Evolutionary conservation across 1,139 yeast species (phyloP).

Genomic region (Sugiyamaella paludigena): DNA sequence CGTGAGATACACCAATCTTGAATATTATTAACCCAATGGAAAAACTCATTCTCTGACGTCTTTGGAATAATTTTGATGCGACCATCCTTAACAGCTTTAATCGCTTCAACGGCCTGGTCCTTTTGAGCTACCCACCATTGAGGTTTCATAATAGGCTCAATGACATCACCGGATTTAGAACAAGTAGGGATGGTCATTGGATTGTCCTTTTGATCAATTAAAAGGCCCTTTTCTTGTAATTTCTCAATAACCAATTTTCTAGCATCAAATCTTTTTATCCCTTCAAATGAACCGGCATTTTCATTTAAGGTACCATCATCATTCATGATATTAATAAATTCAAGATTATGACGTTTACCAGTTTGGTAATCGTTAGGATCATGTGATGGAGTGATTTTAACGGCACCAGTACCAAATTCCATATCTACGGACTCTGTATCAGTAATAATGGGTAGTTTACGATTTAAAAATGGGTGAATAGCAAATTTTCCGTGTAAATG

Average conservation of each 20-base stretch:
- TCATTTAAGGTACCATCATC: slow-evolving; percentile 91
- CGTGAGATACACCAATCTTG: slow-evolving; percentile 99
- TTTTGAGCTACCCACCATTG: slow-evolving; percentile 99
- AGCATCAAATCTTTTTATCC: slow-evolving; percentile 93
- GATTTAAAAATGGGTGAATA: slow-evolving; percentile 84
- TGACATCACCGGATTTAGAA: slow-evolving; percentile 93
- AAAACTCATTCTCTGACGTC: slow-evolving; percentile 87
- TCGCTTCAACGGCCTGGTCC: slow-evolving; percentile 86
- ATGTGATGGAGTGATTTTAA: slow-evolving; percentile 97
- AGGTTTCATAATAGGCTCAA: slow-evolving; percentile 94
- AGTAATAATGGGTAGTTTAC: slow-evolving; percentile 80
- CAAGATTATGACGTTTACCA: slow-evolving; percentile 90
- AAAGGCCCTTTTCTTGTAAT: slow-evolving; percentile 71
- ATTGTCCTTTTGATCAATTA: slow-evolving; percentile 81
- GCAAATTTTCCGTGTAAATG: slow-evolving; percentile 94
- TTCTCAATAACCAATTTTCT: slow-evolving; percentile 80
- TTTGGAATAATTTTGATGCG: slow-evolving; percentile 80
- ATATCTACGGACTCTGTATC: slow-evolving; percentile 95
- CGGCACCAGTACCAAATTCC: slow-evolving; percentile 99
- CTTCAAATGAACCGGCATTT: slow-evolving; percentile 84
- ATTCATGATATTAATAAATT: slow-evolving; percentile 83
- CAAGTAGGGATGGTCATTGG: slow-evolving; percentile 95
- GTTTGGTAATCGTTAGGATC: slow-evolving; percentile 95
- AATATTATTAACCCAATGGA: slow-evolving; percentile 92
- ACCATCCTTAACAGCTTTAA: slow-evolving; percentile 81